phyloP scores from a whole-genome alignment of 148 eudicot genomes.

The Selenicereus undatus region DNA sequence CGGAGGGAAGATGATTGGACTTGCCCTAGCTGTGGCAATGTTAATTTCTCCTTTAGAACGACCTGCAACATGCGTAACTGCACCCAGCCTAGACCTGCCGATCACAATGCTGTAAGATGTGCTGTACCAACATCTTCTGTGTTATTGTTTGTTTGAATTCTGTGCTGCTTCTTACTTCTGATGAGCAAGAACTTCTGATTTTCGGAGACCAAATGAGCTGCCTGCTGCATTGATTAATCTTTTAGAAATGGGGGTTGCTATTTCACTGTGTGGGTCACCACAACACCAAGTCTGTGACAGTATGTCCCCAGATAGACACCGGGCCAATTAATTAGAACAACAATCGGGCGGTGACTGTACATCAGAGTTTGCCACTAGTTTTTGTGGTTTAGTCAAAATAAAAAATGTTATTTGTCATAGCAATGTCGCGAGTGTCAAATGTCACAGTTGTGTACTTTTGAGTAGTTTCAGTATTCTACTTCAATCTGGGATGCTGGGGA shows the following conservation, averaged over 20 bases:
- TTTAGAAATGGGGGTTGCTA: too few species aligned
- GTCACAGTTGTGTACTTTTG: neutral
- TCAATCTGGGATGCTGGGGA: neutral
- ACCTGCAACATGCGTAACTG: constrained; percentile 98
- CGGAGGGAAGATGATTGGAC: constrained; percentile 99
- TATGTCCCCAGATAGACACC: too few species aligned
- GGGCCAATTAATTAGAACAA: too few species aligned
- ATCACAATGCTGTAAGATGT: constrained; percentile 67
- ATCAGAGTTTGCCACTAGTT: too few species aligned
- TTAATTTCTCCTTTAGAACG: constrained; percentile 92
- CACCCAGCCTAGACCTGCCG: constrained; percentile 95
- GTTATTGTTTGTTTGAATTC: neutral
- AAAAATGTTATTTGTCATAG: too few species aligned
- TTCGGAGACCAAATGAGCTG: neutral
- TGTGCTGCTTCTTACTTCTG: neutral
- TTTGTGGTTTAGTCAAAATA: too few species aligned
- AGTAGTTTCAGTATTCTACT: neutral
- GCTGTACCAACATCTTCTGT: neutral
- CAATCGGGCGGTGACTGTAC: too few species aligned
- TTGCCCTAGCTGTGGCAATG: constrained; percentile 97
- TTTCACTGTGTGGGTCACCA: too few species aligned
- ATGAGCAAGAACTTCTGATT: neutral
- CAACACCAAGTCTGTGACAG: too few species aligned
- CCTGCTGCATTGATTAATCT: too few species aligned
- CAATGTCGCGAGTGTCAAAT: too few species aligned